phyloP scores from a whole-genome alignment of 2,329 filamentous ascomycete genomes.

The Ramularia collo-cygni region DNA sequence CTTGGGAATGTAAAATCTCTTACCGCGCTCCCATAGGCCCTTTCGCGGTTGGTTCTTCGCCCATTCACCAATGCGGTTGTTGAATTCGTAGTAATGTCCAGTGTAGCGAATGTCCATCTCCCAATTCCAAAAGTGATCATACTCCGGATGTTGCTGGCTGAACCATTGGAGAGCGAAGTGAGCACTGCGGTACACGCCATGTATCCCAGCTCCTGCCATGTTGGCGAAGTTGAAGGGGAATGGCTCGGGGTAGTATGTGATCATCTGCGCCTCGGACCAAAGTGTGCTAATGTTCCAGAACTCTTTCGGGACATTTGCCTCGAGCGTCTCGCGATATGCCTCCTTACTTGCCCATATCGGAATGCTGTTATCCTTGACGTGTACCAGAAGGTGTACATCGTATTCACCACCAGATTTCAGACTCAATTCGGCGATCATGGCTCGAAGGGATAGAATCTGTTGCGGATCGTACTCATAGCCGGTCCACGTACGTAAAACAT shows the following conservation, averaged over 20 bases:
- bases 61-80: conserved; percentile 59
- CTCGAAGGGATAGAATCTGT: conserved; percentile 72
- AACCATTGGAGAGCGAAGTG: conserved; percentile 48
- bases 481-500: conserved; percentile 79
- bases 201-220: conserved; percentile 59
- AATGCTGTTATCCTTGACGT: conserved; percentile 69
- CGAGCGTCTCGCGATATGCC: conserved; percentile 59
- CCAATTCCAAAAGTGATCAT: conserved; percentile 69
- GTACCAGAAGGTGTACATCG: conserved; percentile 76
- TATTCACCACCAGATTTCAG: conserved; percentile 80
- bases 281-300: conserved; percentile 83
- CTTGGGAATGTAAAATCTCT: conserved; percentile 65
- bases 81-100: conserved; percentile 77
- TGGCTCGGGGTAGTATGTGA: conserved; percentile 79
- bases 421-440: conserved; percentile 74
- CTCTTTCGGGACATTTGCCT: conserved; percentile 67
- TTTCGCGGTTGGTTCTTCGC: conserved; percentile 62
- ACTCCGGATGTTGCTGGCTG: conserved; percentile 44
- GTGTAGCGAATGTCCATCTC: conserved; percentile 79
- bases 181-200: conserved; percentile 74
- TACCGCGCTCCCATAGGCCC: conserved; percentile 66
- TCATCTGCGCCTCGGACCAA: conserved; percentile 93
- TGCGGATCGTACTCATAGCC: conserved; percentile 72
- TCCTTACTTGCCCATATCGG: conserved; percentile 73
- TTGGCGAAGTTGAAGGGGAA: conserved; percentile 67